Evolutionary conservation across 2,329 filamentous ascomycete species (phyloP).

Genomic region (Calonectria pseudoreteaudii): DNA sequence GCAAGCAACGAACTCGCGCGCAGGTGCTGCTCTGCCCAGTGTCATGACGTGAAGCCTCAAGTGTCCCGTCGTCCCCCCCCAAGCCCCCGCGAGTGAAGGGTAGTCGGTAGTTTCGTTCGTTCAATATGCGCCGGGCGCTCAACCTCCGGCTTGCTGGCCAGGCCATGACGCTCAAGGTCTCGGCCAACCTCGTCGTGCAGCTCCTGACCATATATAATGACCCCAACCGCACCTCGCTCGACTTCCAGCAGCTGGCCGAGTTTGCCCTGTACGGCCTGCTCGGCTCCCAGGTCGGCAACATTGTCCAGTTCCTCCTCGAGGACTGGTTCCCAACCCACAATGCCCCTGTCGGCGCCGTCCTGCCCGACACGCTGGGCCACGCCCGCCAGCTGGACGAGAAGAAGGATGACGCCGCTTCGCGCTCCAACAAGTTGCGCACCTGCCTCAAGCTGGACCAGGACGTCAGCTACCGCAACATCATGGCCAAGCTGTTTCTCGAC

Average conservation of each 20-base stretch:
- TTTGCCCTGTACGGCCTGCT: conserved; percentile 51
- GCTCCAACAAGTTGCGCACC: conserved; percentile 6
- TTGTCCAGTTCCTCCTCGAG: conserved; percentile 50
- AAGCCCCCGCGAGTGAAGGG: background rate
- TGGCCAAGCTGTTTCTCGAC: conserved; percentile 50
- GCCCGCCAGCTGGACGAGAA: conserved; percentile 35
- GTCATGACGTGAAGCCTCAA: conserved; percentile 17
- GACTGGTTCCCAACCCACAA: conserved; percentile 48
- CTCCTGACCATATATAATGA: conserved; percentile 35
- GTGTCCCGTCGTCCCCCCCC: too few species aligned
- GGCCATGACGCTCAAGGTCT: conserved; percentile 46
- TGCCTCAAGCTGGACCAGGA: conserved; percentile 39
- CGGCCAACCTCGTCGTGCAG: conserved; percentile 48
- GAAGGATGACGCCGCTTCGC: conserved; percentile 34
- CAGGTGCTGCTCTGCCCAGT: conserved; percentile 8
- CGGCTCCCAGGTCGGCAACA: conserved; percentile 51
- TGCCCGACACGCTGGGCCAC: conserved; percentile 35
- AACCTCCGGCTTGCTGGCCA: conserved; percentile 45
- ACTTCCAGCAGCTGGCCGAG: conserved; percentile 50
- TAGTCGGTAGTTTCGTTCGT: too few species aligned
- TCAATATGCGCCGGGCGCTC: conserved; percentile 42
- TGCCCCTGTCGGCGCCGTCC: conserved; percentile 32
- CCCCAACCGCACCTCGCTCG: conserved; percentile 38
- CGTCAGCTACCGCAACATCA: conserved; percentile 50
- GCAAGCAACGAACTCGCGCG: background rate